Base-by-base conservation (phyloP, 345 rosid species). In the Eucalyptus melliodora region DNA sequence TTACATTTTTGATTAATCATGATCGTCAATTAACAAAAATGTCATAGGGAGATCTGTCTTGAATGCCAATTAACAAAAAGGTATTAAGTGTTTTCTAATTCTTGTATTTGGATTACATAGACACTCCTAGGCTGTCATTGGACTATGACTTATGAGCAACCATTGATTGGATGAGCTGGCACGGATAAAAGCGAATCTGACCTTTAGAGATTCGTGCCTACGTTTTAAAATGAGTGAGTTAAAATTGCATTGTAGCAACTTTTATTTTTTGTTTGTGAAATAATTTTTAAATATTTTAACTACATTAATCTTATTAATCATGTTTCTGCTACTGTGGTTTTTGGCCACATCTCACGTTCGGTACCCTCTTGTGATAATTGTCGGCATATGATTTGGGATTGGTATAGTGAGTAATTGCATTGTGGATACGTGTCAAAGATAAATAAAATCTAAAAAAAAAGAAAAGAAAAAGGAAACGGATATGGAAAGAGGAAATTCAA, bases 91-190 rank as follows among this genome's bases (percentile, higher is more conserved):
- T 16, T 37, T 19, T 6, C 44, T 19, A 17, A 34, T 21, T 37
- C 7, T 37, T 19, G 45, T 37, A 5, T 0, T 3, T 11, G 5
- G n/a, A n/a, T n/a, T n/a, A n/a, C n/a, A n/a, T n/a, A n/a, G n/a
- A n/a, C n/a, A n/a, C n/a, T n/a, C n/a, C n/a, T n/a, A n/a, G n/a
- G 47, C 2, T 21, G 15, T 40, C 14, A 37, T 37, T 40, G 2
- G 85, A 77, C 23, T 11, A 21, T 3, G 45, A 37, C 24, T 77
- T 7, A 21, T 6, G 15, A 37, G 47, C 47, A 21, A 11, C 8
- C 4, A 72, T 17, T 5, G 8, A 77, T 9, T 19, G 15, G 8
- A 6, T 77, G 83, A 40, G 44, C 5, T 21, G 85, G 16, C 27
- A 40, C 2, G 30, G 27, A 77, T 12, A 37, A 1, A 11, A 7